Evolutionary conservation across 768 basidiomycete genomes (phyloP).

Genomic region (Pleurotus eryngii): DNA sequence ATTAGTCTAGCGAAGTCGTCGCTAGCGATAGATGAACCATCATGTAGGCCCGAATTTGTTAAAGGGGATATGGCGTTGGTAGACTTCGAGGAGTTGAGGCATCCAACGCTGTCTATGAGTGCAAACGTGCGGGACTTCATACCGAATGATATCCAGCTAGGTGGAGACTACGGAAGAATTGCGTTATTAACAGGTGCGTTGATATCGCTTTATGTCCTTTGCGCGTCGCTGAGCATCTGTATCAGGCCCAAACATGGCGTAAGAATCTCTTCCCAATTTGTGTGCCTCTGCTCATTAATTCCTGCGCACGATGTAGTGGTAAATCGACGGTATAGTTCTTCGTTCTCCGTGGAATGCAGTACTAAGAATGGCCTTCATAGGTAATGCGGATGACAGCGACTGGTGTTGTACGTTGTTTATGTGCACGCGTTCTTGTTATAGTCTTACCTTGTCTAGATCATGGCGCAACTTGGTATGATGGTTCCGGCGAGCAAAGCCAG

Average conservation of each 20-base stretch:
- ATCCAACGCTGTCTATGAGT: slow-evolving; percentile 78
- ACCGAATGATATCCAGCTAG: slow-evolving; percentile 88
- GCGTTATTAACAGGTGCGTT: slow-evolving; percentile 79
- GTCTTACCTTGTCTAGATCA: slow-evolving; percentile 46
- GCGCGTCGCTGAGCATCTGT: background rate
- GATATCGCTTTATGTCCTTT: background rate
- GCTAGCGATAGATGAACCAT: slow-evolving; percentile 84
- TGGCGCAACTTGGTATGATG: slow-evolving; percentile 95
- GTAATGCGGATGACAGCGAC: slow-evolving; percentile 95
- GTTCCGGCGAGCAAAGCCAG: slow-evolving; percentile 84
- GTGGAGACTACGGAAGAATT: slow-evolving; percentile 70
- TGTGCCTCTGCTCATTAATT: slow-evolving; percentile 4
- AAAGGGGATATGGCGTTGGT: slow-evolving; percentile 77
- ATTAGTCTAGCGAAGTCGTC: slow-evolving; percentile 90
- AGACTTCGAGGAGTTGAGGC: slow-evolving; percentile 87
- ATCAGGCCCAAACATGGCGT: slow-evolving; percentile 87
- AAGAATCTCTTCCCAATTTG: slow-evolving; percentile 24
- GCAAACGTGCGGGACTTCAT: slow-evolving; percentile 68
- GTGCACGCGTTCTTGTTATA: background rate
- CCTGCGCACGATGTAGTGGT: slow-evolving; percentile 40
- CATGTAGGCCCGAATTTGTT: slow-evolving; percentile 88
- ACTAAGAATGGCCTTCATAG: slow-evolving; percentile 26
- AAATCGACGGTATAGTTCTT: slow-evolving; percentile 61
- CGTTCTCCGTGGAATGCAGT: background rate
- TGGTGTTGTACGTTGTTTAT: slow-evolving; percentile 60